Evolutionary conservation across 1,139 yeast genomes (phyloP).

Genomic region (Taiozyma onychis): DNA sequence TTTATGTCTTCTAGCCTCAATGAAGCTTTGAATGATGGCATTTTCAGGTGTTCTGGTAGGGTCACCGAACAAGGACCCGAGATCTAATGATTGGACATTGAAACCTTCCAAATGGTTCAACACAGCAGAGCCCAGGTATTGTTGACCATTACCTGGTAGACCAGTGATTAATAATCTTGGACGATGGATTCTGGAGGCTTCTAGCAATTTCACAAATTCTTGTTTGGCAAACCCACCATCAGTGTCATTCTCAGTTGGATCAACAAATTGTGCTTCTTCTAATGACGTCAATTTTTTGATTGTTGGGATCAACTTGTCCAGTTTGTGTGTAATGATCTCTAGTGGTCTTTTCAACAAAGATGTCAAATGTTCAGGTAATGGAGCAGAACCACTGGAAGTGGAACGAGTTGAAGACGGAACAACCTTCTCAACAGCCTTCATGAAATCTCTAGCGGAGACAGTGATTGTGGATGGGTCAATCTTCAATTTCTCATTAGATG

Average conservation of each 20-base stretch:
- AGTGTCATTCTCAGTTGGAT: conserved; percentile 46
- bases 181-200: conserved; percentile 66
- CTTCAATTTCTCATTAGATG: conserved; percentile 63
- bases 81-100: conserved; percentile 81
- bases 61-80: conserved; percentile 75
- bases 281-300: conserved; percentile 51
- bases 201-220: conserved; percentile 52
- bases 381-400: conserved; percentile 66
- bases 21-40: conserved; percentile 73
- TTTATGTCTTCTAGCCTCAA: conserved; percentile 86
- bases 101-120: conserved; percentile 83
- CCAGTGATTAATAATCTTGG: conserved; percentile 81
- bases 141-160: conserved; percentile 80
- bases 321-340: conserved; percentile 38
- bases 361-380: conserved; percentile 67
- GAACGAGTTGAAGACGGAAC: conserved; percentile 92
- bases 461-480: conserved; percentile 68
- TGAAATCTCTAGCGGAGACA: conserved; percentile 83
- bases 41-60: conserved; percentile 82
- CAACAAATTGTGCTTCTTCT: conserved; percentile 67
- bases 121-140: conserved; percentile 77
- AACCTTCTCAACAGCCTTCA: conserved; percentile 79
- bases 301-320: conserved; percentile 61
- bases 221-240: conserved; percentile 71
- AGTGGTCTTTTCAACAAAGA: conserved; percentile 56